Evolutionary conservation across 345 rosid species (phyloP).

Genomic region (Lepidium sativum): DNA sequence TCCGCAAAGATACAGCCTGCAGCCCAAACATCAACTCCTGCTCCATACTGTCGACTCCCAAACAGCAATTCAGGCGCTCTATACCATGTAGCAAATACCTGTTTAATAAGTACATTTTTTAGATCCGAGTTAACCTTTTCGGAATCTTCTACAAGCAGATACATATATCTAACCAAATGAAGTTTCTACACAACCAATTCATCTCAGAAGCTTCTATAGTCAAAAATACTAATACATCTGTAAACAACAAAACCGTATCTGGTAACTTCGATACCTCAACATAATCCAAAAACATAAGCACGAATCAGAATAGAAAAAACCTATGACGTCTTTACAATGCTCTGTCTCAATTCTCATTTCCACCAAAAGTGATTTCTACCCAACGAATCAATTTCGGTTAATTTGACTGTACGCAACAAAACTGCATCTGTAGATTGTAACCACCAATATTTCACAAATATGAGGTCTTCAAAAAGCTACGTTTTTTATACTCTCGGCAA

Average conservation of each 20-base stretch:
- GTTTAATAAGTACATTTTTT: neutral
- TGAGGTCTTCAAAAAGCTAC: neutral
- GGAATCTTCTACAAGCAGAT: neutral
- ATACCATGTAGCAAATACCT: conserved; percentile 65
- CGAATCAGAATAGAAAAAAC: neutral
- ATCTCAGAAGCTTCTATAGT: neutral
- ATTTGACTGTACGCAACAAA: neutral
- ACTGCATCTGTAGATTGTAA: neutral
- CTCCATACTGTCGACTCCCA: conserved; percentile 49
- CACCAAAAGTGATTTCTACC: neutral
- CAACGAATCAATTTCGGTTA: neutral
- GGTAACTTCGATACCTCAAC: neutral
- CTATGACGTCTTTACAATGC: neutral
- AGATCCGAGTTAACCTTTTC: neutral
- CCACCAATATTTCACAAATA: neutral
- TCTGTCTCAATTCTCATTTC: neutral
- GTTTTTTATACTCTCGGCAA: neutral
- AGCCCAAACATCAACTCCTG: conserved; percentile 63
- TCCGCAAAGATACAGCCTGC: conserved; percentile 60
- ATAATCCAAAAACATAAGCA: neutral
- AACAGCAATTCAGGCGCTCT: conserved; percentile 55
- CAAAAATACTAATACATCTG: neutral
- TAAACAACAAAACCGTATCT: neutral
- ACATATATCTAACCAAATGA: neutral
- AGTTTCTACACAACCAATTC: conserved; percentile 1